Evolutionary conservation across 1,139 yeast species (phyloP).

Genomic region (Nakaseomyces glabratus): DNA sequence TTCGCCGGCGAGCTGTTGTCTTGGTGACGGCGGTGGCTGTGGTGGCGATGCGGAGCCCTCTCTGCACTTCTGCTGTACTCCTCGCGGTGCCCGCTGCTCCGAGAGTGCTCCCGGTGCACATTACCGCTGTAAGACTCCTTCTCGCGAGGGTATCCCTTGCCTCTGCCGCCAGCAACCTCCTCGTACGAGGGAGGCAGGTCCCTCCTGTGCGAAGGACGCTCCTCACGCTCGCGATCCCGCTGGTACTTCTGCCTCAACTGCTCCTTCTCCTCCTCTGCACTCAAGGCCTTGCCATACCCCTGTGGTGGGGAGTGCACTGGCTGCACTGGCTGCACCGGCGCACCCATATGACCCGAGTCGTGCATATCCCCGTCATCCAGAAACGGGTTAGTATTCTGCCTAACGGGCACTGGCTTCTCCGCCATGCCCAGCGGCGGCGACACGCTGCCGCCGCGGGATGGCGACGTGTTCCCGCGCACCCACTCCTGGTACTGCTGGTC

Average conservation of each 20-base stretch:
- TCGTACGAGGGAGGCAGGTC: constrained; percentile 54
- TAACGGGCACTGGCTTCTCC: background rate
- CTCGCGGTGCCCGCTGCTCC: constrained; percentile 2
- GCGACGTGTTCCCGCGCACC: constrained; percentile 2
- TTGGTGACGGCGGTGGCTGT: constrained; percentile 6
- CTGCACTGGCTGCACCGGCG: too few relatives aligned
- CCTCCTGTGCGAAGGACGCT: constrained; percentile 7
- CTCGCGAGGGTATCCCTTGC: constrained; percentile 19
- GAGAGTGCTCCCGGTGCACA: constrained; percentile 1
- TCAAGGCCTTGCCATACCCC: background rate
- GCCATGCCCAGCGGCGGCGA: constrained; percentile 2
- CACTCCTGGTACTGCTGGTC: constrained; percentile 13
- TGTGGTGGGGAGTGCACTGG: background rate
- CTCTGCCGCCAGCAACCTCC: constrained; percentile 47
- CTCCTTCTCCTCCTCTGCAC: constrained; percentile 29
- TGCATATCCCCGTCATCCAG: constrained; percentile 18
- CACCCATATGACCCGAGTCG: too few relatives aligned
- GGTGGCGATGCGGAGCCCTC: constrained; percentile 2
- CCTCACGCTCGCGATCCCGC: constrained; percentile 12
- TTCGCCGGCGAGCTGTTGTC: constrained; percentile 13
- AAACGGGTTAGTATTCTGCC: constrained; percentile 23
- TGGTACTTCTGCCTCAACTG: constrained; percentile 26
- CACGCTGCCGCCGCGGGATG: constrained; percentile 4
- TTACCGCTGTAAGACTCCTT: constrained; percentile 10
- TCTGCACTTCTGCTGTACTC: constrained; percentile 4